Evolutionary conservation across 345 rosid species (phyloP).

Genomic region (Rhodamnia rubescens): DNA sequence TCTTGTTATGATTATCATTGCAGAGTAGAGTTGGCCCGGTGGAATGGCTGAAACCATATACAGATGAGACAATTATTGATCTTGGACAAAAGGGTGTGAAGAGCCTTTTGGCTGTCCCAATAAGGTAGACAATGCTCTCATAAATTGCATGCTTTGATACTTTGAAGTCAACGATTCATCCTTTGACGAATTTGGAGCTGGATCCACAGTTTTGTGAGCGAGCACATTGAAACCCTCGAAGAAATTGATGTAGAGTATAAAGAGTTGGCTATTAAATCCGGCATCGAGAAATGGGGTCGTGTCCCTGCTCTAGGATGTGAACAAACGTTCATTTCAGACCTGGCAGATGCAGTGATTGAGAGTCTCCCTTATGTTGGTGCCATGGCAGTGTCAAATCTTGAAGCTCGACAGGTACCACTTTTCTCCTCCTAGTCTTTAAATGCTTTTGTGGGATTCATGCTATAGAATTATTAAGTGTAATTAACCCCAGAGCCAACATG

Average conservation of each 20-base stretch:
- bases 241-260: slow-evolving; percentile 96
- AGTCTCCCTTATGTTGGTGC: slow-evolving; percentile 98
- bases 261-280: slow-evolving; percentile 86
- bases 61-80: slow-evolving; percentile 87
- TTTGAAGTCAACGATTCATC: not conserved
- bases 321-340: slow-evolving; percentile 83
- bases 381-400: slow-evolving; percentile 94
- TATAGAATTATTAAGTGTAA: not conserved
- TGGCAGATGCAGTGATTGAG: slow-evolving; percentile 97
- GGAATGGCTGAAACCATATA: slow-evolving; percentile 99
- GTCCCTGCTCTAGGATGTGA: slow-evolving; percentile 96
- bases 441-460: not conserved
- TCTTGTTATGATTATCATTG: not conserved
- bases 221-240: slow-evolving; percentile 95
- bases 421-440: not conserved
- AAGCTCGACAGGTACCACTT: slow-evolving; percentile 83
- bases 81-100: slow-evolving; percentile 85
- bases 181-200: not conserved
- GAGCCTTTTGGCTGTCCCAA: slow-evolving; percentile 84
- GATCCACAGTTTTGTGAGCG: slow-evolving; percentile 80
- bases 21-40: slow-evolving; percentile 99
- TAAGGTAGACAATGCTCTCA: slow-evolving; percentile 38
- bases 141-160: not conserved
- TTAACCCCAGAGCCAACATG: not conserved
- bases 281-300: slow-evolving; percentile 94